Conservation (phyloP, 495 filamentous ascomycete genomes). For the Penicillium antarcticum region DNA sequence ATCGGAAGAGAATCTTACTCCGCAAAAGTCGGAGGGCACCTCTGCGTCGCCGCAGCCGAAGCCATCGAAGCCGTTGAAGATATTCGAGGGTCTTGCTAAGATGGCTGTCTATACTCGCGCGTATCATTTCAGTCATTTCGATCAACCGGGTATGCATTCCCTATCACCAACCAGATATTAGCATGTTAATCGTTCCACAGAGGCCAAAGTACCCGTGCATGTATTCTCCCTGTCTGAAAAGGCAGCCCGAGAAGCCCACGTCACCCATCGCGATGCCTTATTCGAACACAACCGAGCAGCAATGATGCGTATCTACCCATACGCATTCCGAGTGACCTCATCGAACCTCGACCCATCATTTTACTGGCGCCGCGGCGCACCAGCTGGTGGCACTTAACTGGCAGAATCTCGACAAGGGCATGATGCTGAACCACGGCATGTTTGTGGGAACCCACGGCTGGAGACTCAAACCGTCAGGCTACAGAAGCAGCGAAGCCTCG, state of each 20-base stretch:
- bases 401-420: constrained; percentile 86
- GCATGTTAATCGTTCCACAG: constrained; percentile 22
- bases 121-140: constrained; percentile 72
- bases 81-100: constrained; percentile 67
- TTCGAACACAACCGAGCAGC: constrained; percentile 80
- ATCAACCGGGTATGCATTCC: constrained; percentile 47
- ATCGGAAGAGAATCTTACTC: constrained; percentile 16
- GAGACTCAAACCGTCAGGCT: constrained; percentile 76
- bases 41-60: constrained; percentile 8
- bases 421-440: constrained; percentile 96
- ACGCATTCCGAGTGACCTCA: constrained; percentile 73
- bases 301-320: constrained; percentile 88
- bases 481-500: constrained; percentile 40
- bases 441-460: constrained; percentile 79
- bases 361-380: constrained; percentile 85
- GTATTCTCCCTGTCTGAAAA: constrained; percentile 85
- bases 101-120: constrained; percentile 81
- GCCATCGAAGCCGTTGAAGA: constrained; percentile 58
- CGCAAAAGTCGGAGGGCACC: constrained; percentile 8
- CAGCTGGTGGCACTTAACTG: constrained; percentile 94
- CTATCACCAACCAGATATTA: no score
- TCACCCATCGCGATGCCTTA: constrained; percentile 54
- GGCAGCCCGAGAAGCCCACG: constrained; percentile 67
- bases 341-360: constrained; percentile 80
- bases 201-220: constrained; percentile 73